Conservation (phyloP, 2,329 filamentous ascomycete genomes). For the Trichophyton verrucosum region DNA sequence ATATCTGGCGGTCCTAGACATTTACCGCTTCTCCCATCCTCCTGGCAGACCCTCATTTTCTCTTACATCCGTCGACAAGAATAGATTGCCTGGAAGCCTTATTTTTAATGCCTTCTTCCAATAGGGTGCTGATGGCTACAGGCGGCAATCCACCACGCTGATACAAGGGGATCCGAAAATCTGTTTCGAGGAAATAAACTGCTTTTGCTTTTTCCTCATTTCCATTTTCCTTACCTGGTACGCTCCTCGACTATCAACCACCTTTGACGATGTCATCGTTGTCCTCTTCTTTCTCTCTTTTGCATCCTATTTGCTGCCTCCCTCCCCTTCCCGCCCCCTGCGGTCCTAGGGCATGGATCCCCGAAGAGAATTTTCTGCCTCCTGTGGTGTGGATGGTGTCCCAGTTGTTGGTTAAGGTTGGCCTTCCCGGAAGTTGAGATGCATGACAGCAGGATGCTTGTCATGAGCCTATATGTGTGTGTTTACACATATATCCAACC, state of each 20-base stretch:
- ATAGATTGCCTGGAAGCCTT: neutral
- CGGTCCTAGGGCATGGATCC: neutral
- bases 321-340: neutral
- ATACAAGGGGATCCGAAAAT: slow-evolving; percentile 1
- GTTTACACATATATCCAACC: neutral
- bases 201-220: neutral
- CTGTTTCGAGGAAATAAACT: neutral
- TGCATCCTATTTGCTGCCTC: neutral
- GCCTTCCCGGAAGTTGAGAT: slow-evolving; percentile 1
- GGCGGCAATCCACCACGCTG: neutral
- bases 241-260: neutral
- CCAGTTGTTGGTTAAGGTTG: neutral
- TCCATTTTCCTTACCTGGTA: neutral
- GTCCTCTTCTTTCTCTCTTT: neutral
- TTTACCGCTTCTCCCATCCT: neutral
- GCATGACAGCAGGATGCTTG: neutral
- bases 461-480: neutral
- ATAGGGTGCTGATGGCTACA: neutral
- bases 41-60: neutral
- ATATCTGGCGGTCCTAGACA: neutral
- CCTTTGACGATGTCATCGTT: neutral
- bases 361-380: neutral
- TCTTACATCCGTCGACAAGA: neutral
- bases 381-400: neutral
- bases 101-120: neutral